Conservation (phyloP, 2,329 filamentous ascomycete genomes). For the Aspergillus sp. region DNA sequence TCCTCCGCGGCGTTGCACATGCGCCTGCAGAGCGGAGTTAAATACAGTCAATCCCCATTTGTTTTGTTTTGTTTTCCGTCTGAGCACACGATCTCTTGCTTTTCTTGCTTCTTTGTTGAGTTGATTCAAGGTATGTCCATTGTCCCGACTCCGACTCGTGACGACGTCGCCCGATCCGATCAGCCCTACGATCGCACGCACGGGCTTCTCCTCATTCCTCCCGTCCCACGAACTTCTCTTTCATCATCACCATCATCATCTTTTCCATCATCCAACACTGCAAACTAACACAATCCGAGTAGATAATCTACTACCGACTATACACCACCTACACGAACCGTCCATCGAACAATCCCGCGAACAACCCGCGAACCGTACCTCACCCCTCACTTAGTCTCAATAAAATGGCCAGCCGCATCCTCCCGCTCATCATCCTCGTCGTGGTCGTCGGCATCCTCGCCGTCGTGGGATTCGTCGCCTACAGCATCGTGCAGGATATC, state of each 20-base stretch:
- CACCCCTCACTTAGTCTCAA: not conserved
- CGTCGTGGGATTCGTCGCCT: slow-evolving; percentile 58
- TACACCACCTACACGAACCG: not conserved
- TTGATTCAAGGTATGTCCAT: no score
- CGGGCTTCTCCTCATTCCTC: not conserved
- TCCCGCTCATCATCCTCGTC: slow-evolving; percentile 60
- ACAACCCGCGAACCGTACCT: no score
- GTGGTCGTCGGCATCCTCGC: slow-evolving; percentile 51
- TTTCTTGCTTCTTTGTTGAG: no score
- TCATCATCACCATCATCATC: not conserved
- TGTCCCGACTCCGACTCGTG: no score
- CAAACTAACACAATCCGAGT: not conserved
- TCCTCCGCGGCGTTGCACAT: no score
- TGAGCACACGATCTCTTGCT: no score
- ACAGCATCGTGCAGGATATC: slow-evolving; percentile 59
- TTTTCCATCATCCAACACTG: no score
- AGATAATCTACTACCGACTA: not conserved
- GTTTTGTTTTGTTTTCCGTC: no score
- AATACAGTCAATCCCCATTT: no score
- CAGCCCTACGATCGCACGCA: not conserved
- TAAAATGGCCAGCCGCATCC: slow-evolving; percentile 37
- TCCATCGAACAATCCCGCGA: not conserved
- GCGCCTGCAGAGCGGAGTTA: no score
- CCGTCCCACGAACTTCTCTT: not conserved
- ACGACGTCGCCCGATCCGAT: not conserved